Conservation (phyloP, 441 rosid species). For the Erodium moschatum region DNA sequence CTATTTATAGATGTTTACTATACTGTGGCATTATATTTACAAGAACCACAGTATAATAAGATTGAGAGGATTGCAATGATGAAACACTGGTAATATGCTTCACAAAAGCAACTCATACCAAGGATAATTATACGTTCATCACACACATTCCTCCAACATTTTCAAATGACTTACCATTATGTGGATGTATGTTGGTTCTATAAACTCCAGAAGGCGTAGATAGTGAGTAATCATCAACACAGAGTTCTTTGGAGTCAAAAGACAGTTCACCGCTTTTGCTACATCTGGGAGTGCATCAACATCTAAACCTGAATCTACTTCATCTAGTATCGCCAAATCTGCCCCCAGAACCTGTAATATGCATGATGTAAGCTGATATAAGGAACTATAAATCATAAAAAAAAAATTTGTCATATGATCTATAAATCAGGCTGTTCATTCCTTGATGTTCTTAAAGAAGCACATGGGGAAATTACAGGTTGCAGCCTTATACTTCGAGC, state of each 20-base stretch:
- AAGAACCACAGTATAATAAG: background rate
- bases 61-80: too few relatives aligned
- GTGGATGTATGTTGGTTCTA: constrained; percentile 69
- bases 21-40: background rate
- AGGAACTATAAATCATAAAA: background rate
- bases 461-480: too few relatives aligned
- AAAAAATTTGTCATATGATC: background rate
- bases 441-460: too few relatives aligned
- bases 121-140: too few relatives aligned
- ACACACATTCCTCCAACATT: background rate
- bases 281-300: constrained; percentile 91
- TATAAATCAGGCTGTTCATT: background rate
- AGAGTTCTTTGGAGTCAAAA: constrained; percentile 69
- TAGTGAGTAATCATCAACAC: constrained; percentile 92
- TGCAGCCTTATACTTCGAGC: too few relatives aligned
- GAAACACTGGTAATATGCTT: background rate
- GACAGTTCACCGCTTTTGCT: constrained; percentile 79
- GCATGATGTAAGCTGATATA: background rate
- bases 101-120: background rate
- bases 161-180: constrained; percentile 56
- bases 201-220: constrained; percentile 66
- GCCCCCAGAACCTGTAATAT: constrained; percentile 78
- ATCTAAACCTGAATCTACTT: constrained; percentile 96
- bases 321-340: constrained; percentile 83
- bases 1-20: background rate